Conservation (phyloP, 257 asterid genomes). For the Rubia yunnanensis region DNA sequence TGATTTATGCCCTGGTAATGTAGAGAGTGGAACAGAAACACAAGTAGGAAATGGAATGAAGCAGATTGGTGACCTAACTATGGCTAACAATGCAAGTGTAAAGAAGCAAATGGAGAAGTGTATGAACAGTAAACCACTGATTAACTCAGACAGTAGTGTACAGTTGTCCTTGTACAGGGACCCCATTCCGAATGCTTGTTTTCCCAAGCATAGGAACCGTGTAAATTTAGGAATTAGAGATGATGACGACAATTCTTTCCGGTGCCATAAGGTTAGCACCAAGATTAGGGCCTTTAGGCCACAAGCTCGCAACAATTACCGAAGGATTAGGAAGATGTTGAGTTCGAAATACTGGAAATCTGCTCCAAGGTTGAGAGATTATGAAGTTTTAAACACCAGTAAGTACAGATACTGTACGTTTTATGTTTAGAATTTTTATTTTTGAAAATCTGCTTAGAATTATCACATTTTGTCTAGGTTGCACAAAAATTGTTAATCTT, state of each 20-base stretch:
- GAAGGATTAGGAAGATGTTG: slow-evolving; percentile 69
- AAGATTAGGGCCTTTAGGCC: slow-evolving; percentile 56
- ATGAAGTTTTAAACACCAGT: slow-evolving; percentile 48
- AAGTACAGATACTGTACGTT: slow-evolving; percentile 23
- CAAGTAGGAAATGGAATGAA: slow-evolving; percentile 27
- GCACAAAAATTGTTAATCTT: background rate
- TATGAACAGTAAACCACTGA: slow-evolving; percentile 46
- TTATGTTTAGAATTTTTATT: background rate
- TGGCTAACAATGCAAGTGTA: slow-evolving; percentile 41
- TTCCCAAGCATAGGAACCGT: slow-evolving; percentile 54
- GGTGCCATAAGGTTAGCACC: slow-evolving; percentile 62
- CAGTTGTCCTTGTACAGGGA: slow-evolving; percentile 74
- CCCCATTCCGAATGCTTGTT: slow-evolving; percentile 39
- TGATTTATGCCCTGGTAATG: slow-evolving; percentile 23
- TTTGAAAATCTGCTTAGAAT: background rate
- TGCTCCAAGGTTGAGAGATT: slow-evolving; percentile 55
- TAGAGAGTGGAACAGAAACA: slow-evolving; percentile 23
- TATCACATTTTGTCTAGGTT: slow-evolving; percentile 1
- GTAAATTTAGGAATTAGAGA: slow-evolving; percentile 93
- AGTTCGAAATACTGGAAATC: slow-evolving; percentile 63
- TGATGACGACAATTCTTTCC: slow-evolving; percentile 85
- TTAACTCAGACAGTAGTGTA: slow-evolving; percentile 77
- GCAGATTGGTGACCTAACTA: slow-evolving; percentile 31
- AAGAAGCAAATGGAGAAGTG: slow-evolving; percentile 42
- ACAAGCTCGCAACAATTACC: slow-evolving; percentile 43